Evolutionary conservation across 106 monocot species (phyloP).

Genomic region (Phalaenopsis equestris): DNA sequence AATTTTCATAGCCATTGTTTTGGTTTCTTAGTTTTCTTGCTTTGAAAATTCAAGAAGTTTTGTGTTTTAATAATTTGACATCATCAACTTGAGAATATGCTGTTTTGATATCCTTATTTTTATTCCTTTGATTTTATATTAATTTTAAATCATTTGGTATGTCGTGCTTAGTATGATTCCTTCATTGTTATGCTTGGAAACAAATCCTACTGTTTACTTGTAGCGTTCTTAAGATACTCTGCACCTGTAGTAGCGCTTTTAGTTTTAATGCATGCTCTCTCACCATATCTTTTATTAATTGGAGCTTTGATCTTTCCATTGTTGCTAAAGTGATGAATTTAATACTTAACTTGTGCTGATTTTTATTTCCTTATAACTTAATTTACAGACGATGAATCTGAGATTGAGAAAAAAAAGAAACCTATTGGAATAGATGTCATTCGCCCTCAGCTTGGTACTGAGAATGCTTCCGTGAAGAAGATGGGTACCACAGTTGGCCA

Average conservation of each 20-base stretch:
- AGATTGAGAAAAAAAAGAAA: constrained; percentile 56
- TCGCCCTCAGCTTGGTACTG: constrained; percentile 16
- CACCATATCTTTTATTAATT: neutral
- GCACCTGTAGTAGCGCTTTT: neutral
- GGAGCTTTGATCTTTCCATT: neutral
- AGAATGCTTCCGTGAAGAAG: constrained; percentile 30
- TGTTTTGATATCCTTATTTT: no score
- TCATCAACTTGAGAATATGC: no score
- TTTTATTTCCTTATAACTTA: neutral
- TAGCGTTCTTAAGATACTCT: neutral
- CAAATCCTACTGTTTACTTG: neutral
- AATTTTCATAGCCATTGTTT: no score
- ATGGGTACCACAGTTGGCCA: constrained; percentile 19
- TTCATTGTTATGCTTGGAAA: neutral
- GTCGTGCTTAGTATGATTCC: neutral
- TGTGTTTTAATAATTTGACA: no score
- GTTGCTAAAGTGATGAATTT: neutral
- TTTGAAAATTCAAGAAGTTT: no score
- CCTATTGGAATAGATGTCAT: constrained; percentile 9
- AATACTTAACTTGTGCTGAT: neutral
- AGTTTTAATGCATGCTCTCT: neutral
- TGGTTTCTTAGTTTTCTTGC: no score
- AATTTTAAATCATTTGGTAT: no score
- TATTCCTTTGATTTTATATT: no score
- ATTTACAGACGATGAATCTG: constrained; percentile 55